These are phyloP conservation scores for Pseudomicrostroma phylloplanum DNA, from an alignment of 1,284 basidiomycete species.

Conservation along the genomic window DNA sequence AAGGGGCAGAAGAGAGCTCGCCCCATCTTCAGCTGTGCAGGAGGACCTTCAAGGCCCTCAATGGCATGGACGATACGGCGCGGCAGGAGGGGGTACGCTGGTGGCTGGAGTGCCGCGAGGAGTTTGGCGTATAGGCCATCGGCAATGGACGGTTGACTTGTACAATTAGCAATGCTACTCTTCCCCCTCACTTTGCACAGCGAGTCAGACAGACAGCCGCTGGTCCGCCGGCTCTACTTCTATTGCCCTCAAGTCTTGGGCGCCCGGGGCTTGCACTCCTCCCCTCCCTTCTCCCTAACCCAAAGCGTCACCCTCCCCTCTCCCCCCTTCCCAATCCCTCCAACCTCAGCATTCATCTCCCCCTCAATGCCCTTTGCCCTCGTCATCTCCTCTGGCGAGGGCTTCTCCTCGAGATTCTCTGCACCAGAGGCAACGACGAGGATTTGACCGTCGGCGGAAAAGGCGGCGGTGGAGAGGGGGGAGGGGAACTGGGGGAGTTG, in stretches of 20 bases:
- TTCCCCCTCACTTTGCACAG: neutral
- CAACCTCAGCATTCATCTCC: constrained; percentile 25
- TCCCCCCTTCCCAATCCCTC: constrained; percentile 25
- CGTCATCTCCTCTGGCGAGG: constrained; percentile 8
- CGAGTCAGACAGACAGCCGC: too few species aligned
- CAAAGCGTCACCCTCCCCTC: constrained; percentile 22
- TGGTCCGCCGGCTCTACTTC: neutral
- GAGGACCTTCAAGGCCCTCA: constrained; percentile 34
- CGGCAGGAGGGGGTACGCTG: constrained; percentile 43
- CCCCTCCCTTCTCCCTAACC: constrained; percentile 19
- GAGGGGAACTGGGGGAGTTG: constrained; percentile 60
- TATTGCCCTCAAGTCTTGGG: neutral
- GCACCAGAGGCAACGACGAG: constrained; percentile 38
- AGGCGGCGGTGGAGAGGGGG: constrained; percentile 30
- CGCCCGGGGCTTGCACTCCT: constrained; percentile 37
- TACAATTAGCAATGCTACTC: neutral
- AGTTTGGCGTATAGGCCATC: constrained; percentile 29
- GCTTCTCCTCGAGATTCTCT: constrained; percentile 23
- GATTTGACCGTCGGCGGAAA: constrained; percentile 30
- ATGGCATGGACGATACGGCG: constrained; percentile 41
- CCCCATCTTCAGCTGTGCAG: constrained; percentile 22
- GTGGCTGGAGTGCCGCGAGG: constrained; percentile 40
- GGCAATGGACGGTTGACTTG: neutral
- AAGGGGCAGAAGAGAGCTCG: constrained; percentile 9
- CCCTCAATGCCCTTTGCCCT: constrained; percentile 21